Base-by-base conservation (phyloP, 768 basidiomycete species). In the Trametes elegans region DNA sequence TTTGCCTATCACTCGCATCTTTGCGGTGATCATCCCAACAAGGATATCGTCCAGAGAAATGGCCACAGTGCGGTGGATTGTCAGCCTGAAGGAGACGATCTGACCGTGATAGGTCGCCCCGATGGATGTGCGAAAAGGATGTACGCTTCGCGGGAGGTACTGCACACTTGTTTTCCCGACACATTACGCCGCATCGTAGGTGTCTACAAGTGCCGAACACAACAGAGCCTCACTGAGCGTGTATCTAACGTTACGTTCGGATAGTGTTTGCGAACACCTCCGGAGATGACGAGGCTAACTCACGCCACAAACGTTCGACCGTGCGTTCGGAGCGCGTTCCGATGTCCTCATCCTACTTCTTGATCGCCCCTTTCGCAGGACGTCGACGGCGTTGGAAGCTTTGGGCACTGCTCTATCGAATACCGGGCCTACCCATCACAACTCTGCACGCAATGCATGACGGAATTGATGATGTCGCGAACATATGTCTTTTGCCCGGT, bases 71-170 rank as follows among this genome's bases (percentile, higher is more conserved):
- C 19, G n/a, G 4, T 11, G 34, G 13, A 35, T 5, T 11, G 23
- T 24, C n/a, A n/a, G n/a, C n/a, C n/a, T n/a, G n/a, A 24, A n/a
- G 35, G 35, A 35, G 46, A 18, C 24, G 23, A n/a, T 49, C 39
- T 36, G 47, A 10, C 35, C 23, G 36, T n/a, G 26, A 36, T 23
- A 23, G 24, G 35, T 45, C 44, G 31, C 32, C 44, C 29, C 29
- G 29, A 49, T 38, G 24, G 24, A 49, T 13, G 16, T 38, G 35
- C 47, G 35, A 34, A 49, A n/a, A 38, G n/a, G 24, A 28, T 7
- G 7, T 11, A 23, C n/a, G 46, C 49, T 49, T 49, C 38, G 49
- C 49, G 49, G 49, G 27, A 49, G 27, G 43, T n/a, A 9, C 43
- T 35, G 34, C n/a, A 35, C 9, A 42, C 7, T 8, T 42, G 21